phyloP scores from a whole-genome alignment of 164 flowering plant species.

The Saururus chinensis region DNA sequence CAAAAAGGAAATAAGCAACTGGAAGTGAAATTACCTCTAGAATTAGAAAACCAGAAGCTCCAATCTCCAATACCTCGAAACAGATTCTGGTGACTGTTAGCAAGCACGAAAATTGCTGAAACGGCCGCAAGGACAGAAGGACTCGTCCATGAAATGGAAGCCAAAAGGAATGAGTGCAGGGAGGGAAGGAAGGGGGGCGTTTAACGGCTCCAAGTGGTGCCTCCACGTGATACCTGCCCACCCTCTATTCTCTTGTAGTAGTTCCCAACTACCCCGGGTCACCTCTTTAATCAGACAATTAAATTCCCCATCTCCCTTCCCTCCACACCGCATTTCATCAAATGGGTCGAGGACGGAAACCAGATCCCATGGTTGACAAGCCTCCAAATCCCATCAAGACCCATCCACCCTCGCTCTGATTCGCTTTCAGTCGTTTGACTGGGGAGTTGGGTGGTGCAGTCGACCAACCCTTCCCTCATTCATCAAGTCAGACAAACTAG shows the following conservation, averaged over 20 bases:
- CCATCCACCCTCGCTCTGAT: too few relatives aligned
- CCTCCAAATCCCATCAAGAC: neutral
- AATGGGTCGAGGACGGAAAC: neutral
- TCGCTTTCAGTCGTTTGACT: conserved; percentile 6
- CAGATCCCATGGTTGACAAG: neutral
- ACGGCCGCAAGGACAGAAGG: neutral
- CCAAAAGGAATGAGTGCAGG: neutral
- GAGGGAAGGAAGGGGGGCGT: neutral
- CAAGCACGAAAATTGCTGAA: neutral
- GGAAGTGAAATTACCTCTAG: too few relatives aligned
- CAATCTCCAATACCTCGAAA: conserved; percentile 9
- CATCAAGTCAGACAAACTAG: neutral
- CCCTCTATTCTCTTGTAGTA: conserved; percentile 13
- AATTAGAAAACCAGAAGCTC: neutral
- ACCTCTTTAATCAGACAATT: neutral
- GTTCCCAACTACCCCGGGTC: conserved; percentile 39
- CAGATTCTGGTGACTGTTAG: neutral
- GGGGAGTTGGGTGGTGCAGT: conserved; percentile 26
- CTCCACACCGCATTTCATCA: conserved; percentile 1
- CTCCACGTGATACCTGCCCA: conserved; percentile 53
- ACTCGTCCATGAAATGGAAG: neutral
- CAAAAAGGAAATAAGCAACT: too few relatives aligned
- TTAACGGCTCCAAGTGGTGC: conserved; percentile 29
- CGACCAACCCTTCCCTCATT: conserved; percentile 35
- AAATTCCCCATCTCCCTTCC: conserved; percentile 3